These are phyloP conservation scores for Beauveria rudraprayagi DNA, from an alignment of 2,329 filamentous ascomycete species.

Conservation along the genomic window DNA sequence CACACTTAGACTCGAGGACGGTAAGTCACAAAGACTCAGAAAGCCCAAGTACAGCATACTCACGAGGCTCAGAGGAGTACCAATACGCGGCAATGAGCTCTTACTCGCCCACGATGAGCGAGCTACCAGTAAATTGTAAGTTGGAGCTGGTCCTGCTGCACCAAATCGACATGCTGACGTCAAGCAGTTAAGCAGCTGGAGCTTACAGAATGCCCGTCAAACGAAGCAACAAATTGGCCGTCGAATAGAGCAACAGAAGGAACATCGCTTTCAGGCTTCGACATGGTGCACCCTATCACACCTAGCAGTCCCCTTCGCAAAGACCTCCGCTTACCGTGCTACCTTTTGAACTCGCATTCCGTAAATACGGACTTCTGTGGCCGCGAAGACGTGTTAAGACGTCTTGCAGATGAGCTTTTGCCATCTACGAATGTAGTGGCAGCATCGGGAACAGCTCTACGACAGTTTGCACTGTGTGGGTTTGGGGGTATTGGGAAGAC, in stretches of 20 bases:
- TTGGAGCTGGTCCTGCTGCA: neutral
- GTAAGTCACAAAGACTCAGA: neutral
- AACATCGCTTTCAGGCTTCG: neutral
- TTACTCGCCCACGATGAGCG: conserved; percentile 2
- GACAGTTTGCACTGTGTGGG: conserved; percentile 7
- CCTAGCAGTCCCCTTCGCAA: neutral
- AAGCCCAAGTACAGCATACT: too few relatives aligned
- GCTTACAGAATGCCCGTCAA: neutral
- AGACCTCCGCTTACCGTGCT: neutral
- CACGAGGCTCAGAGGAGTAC: too few relatives aligned
- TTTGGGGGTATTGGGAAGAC: conserved; percentile 11
- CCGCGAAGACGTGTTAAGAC: conserved; percentile 9
- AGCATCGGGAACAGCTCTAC: neutral
- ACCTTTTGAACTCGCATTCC: neutral
- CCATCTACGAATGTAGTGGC: neutral
- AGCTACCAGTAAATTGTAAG: neutral
- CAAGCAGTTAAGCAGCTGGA: neutral
- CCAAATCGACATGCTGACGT: neutral
- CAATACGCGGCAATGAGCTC: conserved; percentile 9
- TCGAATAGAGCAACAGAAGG: neutral
- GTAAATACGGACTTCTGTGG: conserved; percentile 5
- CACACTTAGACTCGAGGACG: too few relatives aligned
- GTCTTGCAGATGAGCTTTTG: conserved; percentile 2
- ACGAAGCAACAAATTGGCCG: neutral
- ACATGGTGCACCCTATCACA: neutral